Base-by-base conservation (phyloP, 805 yeast genomes). In the Candida coquimbonensis region DNA sequence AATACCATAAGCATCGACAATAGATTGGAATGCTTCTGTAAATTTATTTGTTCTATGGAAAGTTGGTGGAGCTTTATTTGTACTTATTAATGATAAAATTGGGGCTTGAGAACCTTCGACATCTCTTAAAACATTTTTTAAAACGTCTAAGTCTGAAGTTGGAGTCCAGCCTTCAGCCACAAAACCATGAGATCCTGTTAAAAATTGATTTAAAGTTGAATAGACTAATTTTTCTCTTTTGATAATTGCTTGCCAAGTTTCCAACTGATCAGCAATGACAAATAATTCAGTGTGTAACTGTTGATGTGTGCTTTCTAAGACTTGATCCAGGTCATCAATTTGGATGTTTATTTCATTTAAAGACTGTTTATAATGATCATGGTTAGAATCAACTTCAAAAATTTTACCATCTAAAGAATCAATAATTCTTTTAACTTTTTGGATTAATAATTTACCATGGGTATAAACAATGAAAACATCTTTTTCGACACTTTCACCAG, bases 131-230 rank as follows among this genome's bases (percentile, higher is more conserved):
- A 90, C 76, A 36, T 72, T 66, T 51, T 81, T 83, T 46, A 91
- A 79, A n/a, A 67, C 54, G 7, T 74, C 72, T 35, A 90, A 67
- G 50, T 89, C 96, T 51, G 78, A 80, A 19, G 81, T 74, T 36
- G 99, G 98, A 19, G 87, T 71, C 99, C 99, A 93, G 31, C 98
- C 99, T 70, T 95, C 98, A 19, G 95, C 96, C 40, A 91, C 78
- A 49, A 93, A 71, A 34, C 96, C 86, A 67, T 96, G 80, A n/a
- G 83, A 70, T 52, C 78, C 87, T 59, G 86, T 95, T 63, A 82
- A 84, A 59, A 86, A 87, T 63, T 88, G 72, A 65, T 88, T 88
- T 70, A 93, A 72, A 0, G 88, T 76, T 32, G 82, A 73, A 64
- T 83, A 89, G 14, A 90, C 81, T 13, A 88, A 83, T 61, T 87